phyloP scores from a whole-genome alignment of 2,329 filamentous ascomycete genomes.

The Fusarium sp. region DNA sequence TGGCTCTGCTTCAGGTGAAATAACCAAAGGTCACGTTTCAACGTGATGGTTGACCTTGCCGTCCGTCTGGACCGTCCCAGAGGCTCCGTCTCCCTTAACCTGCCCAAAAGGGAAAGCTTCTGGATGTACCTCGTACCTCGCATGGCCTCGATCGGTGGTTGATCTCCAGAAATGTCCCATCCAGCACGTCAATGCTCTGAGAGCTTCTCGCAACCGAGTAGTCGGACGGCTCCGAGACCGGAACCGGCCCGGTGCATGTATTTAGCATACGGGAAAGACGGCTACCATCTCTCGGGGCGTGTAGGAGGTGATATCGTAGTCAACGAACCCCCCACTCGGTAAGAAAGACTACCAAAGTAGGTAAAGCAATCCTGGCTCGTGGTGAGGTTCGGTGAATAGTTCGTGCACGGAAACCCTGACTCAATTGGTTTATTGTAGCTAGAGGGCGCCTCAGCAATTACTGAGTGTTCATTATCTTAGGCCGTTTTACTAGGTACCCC shows the following conservation, averaged over 20 bases:
- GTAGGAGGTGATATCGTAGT: slow-evolving; percentile 7
- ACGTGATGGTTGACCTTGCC: neutral
- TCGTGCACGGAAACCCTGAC: slow-evolving; percentile 19
- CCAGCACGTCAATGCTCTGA: slow-evolving; percentile 4
- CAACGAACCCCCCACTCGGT: slow-evolving; percentile 5
- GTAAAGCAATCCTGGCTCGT: slow-evolving; percentile 12
- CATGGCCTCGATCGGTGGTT: too few relatives aligned
- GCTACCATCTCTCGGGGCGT: slow-evolving; percentile 22
- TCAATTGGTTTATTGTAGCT: slow-evolving; percentile 25
- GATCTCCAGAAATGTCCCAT: too few relatives aligned
- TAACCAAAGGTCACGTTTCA: neutral
- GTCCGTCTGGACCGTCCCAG: slow-evolving; percentile 1
- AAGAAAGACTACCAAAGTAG: slow-evolving; percentile 14
- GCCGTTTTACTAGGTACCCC: slow-evolving; percentile 10
- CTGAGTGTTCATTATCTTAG: neutral
- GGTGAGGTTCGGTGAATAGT: slow-evolving; percentile 32
- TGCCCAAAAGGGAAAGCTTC: slow-evolving; percentile 42
- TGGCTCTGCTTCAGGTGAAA: neutral
- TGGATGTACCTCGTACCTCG: slow-evolving; percentile 14
- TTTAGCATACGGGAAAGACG: slow-evolving; percentile 17
- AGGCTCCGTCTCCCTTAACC: slow-evolving; percentile 32
- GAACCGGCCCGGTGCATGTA: slow-evolving; percentile 45
- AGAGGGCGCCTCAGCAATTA: slow-evolving; percentile 23
- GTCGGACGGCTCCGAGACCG: slow-evolving; percentile 43
- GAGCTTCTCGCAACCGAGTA: slow-evolving; percentile 14